Evolutionary conservation across 2,329 filamentous ascomycete species (phyloP).

Genomic region (Colletotrichum sp.): DNA sequence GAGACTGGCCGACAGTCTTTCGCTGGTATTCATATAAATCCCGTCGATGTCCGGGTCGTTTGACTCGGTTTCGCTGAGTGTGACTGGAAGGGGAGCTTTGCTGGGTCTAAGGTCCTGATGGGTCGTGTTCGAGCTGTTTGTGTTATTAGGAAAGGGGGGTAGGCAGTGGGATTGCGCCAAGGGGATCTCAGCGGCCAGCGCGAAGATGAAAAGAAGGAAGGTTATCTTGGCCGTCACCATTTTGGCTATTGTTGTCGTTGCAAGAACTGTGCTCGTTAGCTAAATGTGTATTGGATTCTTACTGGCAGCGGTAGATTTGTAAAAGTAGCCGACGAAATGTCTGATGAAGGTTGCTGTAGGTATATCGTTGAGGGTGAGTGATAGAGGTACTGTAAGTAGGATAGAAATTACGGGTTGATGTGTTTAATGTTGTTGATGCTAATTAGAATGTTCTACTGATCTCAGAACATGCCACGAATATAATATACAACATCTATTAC

Average conservation of each 20-base stretch:
- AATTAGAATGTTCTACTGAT: not conserved
- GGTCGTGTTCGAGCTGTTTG: not conserved
- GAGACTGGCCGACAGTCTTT: not conserved
- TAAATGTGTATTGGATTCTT: not conserved
- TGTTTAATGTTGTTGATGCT: not conserved
- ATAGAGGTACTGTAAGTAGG: not conserved
- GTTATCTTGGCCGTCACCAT: constrained; percentile 1
- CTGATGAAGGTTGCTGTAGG: not conserved
- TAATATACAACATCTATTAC: not conserved
- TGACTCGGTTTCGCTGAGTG: not conserved
- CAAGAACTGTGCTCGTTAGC: not conserved
- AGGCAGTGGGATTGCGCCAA: not conserved
- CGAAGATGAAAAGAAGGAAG: not conserved
- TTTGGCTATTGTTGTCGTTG: not conserved
- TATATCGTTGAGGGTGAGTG: not conserved
- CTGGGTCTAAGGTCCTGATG: not conserved
- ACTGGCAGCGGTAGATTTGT: not conserved
- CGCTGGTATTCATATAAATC: not conserved
- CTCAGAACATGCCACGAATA: not conserved
- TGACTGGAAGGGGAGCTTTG: not conserved
- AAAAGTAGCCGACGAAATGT: not conserved
- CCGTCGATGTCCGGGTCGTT: not conserved
- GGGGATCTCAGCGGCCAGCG: not conserved
- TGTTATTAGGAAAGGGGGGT: not conserved
- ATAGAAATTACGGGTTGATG: not conserved